phyloP scores from a whole-genome alignment of 768 basidiomycete species.

The Cantharellus cinnabarinus region DNA sequence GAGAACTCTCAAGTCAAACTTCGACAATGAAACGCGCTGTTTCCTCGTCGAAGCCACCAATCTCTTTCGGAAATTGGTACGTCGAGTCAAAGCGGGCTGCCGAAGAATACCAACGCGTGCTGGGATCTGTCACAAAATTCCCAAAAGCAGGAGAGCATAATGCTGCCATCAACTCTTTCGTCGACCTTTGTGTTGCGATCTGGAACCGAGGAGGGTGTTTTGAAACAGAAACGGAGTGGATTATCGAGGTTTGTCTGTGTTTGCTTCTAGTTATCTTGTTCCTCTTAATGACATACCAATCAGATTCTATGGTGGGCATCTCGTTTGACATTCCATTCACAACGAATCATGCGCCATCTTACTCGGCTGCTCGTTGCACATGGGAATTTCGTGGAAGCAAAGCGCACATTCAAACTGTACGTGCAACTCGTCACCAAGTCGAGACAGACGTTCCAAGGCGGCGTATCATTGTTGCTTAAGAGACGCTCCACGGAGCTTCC shows the following conservation, averaged over 20 bases:
- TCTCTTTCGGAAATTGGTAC: conserved; percentile 27
- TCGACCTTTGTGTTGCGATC: conserved; percentile 54
- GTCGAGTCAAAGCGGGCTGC: conserved; percentile 44
- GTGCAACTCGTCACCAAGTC: conserved; percentile 70
- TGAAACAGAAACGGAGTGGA: conserved; percentile 49
- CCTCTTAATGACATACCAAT: not conserved
- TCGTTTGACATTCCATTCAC: conserved; percentile 82
- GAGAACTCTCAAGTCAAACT: not conserved
- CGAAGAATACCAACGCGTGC: conserved; percentile 45
- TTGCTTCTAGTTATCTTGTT: not conserved
- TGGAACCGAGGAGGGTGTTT: conserved; percentile 59
- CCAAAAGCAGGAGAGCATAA: conserved; percentile 69
- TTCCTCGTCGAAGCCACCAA: not conserved
- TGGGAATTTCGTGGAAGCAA: conserved; percentile 41
- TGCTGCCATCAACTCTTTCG: conserved; percentile 59
- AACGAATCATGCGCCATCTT: conserved; percentile 68
- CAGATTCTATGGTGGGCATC: conserved; percentile 90
- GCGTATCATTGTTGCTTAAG: conserved; percentile 15
- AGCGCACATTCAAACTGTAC: conserved; percentile 61
- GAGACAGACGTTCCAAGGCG: conserved; percentile 32
- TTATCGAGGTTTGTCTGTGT: conserved; percentile 44
- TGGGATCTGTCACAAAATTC: conserved; percentile 51
- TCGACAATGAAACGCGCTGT: conserved; percentile 1
- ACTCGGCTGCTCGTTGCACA: conserved; percentile 45
- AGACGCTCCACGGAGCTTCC: conserved; percentile 10